Conservation (phyloP, 2,329 filamentous ascomycete species). For the Phyllosticta ampelicida region DNA sequence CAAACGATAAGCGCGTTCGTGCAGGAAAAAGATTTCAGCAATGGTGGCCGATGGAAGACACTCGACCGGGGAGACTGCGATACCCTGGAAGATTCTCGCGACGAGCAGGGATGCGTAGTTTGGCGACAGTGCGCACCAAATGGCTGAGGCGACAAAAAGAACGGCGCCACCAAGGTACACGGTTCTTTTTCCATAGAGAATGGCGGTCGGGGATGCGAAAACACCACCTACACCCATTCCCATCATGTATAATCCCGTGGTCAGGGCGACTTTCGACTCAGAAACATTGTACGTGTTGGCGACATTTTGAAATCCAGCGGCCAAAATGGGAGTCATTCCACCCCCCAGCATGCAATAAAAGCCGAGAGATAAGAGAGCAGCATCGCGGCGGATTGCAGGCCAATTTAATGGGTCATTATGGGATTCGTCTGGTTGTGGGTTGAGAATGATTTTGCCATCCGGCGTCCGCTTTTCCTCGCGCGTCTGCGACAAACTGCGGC, state of each 20-base stretch:
- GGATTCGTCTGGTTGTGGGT: constrained; percentile 86
- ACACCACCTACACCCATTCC: constrained; percentile 79
- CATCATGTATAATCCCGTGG: constrained; percentile 90
- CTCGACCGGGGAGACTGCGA: constrained; percentile 82
- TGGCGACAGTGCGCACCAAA: constrained; percentile 83
- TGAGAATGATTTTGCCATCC: constrained; percentile 75
- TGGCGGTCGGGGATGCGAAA: constrained; percentile 79
- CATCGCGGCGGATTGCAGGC: constrained; percentile 70
- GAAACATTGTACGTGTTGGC: constrained; percentile 55
- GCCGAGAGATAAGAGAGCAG: constrained; percentile 69
- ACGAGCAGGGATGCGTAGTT: constrained; percentile 69
- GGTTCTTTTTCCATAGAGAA: constrained; percentile 79
- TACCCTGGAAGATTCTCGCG: constrained; percentile 76
- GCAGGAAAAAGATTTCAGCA: constrained; percentile 91
- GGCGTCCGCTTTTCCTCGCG: constrained; percentile 60
- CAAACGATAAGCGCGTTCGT: constrained; percentile 84
- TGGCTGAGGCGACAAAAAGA: constrained; percentile 62
- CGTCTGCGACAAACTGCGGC: constrained; percentile 10
- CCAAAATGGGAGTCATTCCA: constrained; percentile 81
- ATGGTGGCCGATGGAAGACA: constrained; percentile 89
- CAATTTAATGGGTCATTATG: constrained; percentile 89
- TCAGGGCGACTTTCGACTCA: constrained; percentile 66
- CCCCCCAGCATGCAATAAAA: constrained; percentile 91
- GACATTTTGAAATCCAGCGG: constrained; percentile 79
- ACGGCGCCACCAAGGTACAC: constrained; percentile 72